Evolutionary conservation across 352 stramenopile species (phyloP).

Genomic region (Globisporangium sylvaticum): DNA sequence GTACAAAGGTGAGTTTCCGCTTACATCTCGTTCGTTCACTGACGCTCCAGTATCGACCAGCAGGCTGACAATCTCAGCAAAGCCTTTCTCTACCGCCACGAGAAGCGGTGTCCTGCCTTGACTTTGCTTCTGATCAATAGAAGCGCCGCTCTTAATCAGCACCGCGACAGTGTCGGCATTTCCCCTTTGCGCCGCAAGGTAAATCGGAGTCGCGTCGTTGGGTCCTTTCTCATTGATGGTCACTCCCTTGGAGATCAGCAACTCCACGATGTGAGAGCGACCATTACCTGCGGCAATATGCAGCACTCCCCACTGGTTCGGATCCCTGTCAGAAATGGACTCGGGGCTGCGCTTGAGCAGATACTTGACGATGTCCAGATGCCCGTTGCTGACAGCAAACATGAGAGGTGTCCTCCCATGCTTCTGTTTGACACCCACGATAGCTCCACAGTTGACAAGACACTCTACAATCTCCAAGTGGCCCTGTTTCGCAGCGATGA

Average conservation of each 20-base stretch:
- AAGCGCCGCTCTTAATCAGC: background rate
- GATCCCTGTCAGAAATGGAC: background rate
- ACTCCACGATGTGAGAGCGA: background rate
- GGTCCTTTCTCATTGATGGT: background rate
- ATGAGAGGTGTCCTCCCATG: conserved; percentile 1
- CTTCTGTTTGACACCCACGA: background rate
- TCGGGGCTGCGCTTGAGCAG: conserved; percentile 4
- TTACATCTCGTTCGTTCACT: background rate
- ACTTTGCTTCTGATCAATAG: background rate
- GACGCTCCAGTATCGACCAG: background rate
- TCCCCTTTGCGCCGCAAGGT: conserved; percentile 2
- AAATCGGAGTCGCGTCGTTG: background rate
- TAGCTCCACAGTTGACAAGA: background rate
- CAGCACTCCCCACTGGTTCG: background rate
- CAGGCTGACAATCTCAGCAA: background rate
- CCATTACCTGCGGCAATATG: conserved; percentile 3
- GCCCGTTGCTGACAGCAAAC: conserved; percentile 8
- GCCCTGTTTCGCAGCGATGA: background rate
- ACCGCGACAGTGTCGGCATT: background rate
- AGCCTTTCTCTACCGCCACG: background rate
- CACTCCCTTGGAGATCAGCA: background rate
- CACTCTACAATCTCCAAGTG: background rate
- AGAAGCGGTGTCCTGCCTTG: conserved; percentile 3
- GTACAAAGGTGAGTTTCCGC: background rate
- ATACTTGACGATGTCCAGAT: background rate